These are phyloP conservation scores for Polymyxa betae DNA, from an alignment of 208 protist species.

Conservation along the genomic window DNA sequence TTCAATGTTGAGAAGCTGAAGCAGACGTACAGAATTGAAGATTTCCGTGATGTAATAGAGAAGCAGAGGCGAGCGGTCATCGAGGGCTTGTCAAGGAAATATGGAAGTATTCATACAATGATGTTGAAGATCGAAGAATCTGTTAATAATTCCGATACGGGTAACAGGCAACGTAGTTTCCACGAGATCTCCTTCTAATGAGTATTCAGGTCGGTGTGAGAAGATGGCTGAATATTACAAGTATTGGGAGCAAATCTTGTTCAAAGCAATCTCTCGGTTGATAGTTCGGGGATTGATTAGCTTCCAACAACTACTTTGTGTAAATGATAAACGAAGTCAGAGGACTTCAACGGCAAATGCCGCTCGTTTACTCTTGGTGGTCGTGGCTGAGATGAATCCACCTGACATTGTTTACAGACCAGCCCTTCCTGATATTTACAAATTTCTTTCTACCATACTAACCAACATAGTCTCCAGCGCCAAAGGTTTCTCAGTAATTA, in stretches of 20 bases:
- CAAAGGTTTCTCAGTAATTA: conserved; percentile 18
- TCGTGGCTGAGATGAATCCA: conserved; percentile 53
- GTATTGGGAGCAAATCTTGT: conserved; percentile 93
- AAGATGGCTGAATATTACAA: conserved; percentile 88
- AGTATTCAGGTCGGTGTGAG: conserved; percentile 80
- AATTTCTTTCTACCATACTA: conserved; percentile 48
- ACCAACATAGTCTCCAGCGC: conserved; percentile 28
- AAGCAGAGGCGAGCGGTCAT: conserved; percentile 77
- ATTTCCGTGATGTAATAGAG: conserved; percentile 87
- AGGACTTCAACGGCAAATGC: not conserved
- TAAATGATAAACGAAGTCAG: not conserved
- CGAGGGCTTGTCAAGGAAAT: conserved; percentile 85
- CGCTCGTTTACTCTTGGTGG: not conserved
- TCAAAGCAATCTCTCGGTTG: conserved; percentile 85
- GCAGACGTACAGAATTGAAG: conserved; percentile 74
- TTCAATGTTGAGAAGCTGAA: conserved; percentile 49
- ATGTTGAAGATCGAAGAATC: conserved; percentile 89
- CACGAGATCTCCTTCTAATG: not conserved
- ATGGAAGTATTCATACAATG: conserved; percentile 87
- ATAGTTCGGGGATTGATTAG: conserved; percentile 83
- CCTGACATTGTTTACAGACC: conserved; percentile 60
- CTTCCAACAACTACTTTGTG: conserved; percentile 65
- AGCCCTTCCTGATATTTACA: conserved; percentile 55
- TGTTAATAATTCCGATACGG: conserved; percentile 36
- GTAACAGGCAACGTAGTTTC: not conserved